A percentile compares a stretch with the other conserved stretches of the same genome.
These are phyloP conservation scores for Excoecaria cochinchinensis DNA, from an alignment of 345 rosid genomes.

Conservation along the genomic window DNA sequence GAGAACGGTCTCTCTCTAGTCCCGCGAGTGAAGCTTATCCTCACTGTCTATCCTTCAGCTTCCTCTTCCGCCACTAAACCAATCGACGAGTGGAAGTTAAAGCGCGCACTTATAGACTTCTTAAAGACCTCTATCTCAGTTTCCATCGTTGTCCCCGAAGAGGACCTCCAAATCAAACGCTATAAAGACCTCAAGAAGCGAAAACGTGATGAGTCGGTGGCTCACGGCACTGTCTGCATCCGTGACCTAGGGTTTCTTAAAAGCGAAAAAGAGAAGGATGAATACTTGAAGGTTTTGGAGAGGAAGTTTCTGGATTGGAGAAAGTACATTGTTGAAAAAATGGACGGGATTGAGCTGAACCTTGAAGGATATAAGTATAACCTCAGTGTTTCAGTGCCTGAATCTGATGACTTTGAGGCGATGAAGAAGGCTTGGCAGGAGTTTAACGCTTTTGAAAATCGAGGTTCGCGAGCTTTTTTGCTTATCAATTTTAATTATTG, in stretches of 20 bases:
- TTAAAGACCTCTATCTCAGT: conserved; percentile 54
- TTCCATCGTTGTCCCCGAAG: conserved; percentile 55
- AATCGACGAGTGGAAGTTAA: conserved; percentile 91
- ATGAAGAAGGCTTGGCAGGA: conserved; percentile 86
- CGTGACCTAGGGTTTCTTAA: conserved; percentile 80
- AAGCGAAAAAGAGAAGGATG: conserved; percentile 34
- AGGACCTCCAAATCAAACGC: conserved; percentile 60
- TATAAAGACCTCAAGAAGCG: conserved; percentile 82
- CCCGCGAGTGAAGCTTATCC: conserved; percentile 69
- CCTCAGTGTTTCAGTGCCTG: conserved; percentile 53
- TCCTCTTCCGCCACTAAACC: conserved; percentile 58
- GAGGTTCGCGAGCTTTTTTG: conserved; percentile 26
- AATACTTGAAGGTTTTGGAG: conserved; percentile 48
- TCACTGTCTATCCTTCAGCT: conserved; percentile 54
- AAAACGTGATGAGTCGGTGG: conserved; percentile 84
- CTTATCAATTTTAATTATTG: not conserved
- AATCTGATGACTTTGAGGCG: conserved; percentile 63
- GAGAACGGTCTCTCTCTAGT: conserved; percentile 59
- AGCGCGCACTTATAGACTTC: conserved; percentile 64
- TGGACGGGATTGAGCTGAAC: conserved; percentile 85
- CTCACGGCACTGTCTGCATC: conserved; percentile 59
- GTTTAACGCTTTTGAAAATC: conserved; percentile 57
- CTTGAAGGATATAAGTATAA: conserved; percentile 75
- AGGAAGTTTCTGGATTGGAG: conserved; percentile 86
- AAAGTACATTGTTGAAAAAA: conserved; percentile 54